Conservation (phyloP, 2,329 filamentous ascomycete species). For the Sporothrix brunneoviolacea region DNA sequence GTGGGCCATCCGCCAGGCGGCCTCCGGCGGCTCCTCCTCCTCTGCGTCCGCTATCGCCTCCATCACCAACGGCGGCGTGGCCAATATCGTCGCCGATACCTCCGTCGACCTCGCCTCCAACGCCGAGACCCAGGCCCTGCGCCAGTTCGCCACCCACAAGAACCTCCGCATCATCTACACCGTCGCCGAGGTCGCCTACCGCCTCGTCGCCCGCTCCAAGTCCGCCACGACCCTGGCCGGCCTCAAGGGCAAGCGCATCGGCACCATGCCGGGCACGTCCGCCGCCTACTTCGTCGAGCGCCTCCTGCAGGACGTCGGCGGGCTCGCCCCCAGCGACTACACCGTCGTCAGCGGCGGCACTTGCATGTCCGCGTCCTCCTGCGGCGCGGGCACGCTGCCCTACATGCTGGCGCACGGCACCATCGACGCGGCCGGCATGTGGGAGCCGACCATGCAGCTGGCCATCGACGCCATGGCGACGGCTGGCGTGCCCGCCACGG, state of each 20-base stretch:
- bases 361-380: constrained; percentile 26
- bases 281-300: constrained; percentile 29
- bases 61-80: constrained; percentile 27
- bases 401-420: constrained; percentile 22
- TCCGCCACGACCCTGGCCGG: constrained; percentile 22
- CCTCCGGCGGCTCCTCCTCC: constrained; percentile 12
- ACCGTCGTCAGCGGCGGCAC: constrained; percentile 22
- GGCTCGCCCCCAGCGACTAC: constrained; percentile 23
- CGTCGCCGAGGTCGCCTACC: constrained; percentile 28
- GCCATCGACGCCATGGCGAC: constrained; percentile 23
- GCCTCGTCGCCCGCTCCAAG: constrained; percentile 26
- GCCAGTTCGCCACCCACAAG: constrained; percentile 25
- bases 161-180: constrained; percentile 28
- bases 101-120: constrained; percentile 28
- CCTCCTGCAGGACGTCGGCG: constrained; percentile 24
- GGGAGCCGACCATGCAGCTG: constrained; percentile 30
- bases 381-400: constrained; percentile 25
- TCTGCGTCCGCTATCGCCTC: constrained; percentile 6
- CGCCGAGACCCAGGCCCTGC: constrained; percentile 30
- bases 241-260: constrained; percentile 28
- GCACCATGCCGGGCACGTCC: constrained; percentile 26
- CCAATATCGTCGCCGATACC: constrained; percentile 22
- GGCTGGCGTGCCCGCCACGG: constrained; percentile 18
- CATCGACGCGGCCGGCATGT: constrained; percentile 29
- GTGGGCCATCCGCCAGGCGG: constrained; percentile 19